Conservation (phyloP, 208 protist genomes). For the Leishmania major region DNA sequence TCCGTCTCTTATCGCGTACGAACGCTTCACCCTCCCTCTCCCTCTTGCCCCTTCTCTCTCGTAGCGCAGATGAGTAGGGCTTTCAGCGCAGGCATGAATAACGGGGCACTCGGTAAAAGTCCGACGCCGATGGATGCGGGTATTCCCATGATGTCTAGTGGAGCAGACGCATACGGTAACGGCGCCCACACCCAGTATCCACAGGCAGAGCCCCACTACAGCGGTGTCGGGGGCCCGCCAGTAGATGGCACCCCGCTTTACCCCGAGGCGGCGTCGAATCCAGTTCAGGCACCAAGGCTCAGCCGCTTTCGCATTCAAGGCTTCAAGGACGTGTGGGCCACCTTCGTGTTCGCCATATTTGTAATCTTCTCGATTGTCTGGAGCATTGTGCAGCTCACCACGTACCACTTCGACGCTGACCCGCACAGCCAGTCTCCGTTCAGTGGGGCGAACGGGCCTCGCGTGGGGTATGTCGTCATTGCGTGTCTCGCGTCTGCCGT, state of each 20-base stretch:
- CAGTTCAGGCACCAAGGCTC: slow-evolving; percentile 42
- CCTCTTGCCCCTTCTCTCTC: neutral
- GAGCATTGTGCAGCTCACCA: slow-evolving; percentile 55
- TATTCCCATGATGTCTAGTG: slow-evolving; percentile 6
- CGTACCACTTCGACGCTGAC: slow-evolving; percentile 30
- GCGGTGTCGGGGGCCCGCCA: slow-evolving; percentile 30
- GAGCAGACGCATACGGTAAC: slow-evolving; percentile 2
- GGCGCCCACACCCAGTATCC: slow-evolving; percentile 30
- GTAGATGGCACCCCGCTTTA: slow-evolving; percentile 70
- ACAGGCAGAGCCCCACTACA: slow-evolving; percentile 40
- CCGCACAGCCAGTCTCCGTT: neutral
- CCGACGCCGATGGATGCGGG: slow-evolving; percentile 9
- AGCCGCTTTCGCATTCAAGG: slow-evolving; percentile 65
- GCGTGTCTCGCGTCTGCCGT: slow-evolving; percentile 2
- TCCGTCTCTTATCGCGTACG: neutral
- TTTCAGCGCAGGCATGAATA: neutral
- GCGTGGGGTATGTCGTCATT: neutral
- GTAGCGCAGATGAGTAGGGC: neutral
- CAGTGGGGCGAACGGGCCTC: too few relatives aligned
- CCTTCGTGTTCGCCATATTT: slow-evolving; percentile 53
- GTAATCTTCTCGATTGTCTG: slow-evolving; percentile 57
- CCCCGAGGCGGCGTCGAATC: slow-evolving; percentile 24
- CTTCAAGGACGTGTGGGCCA: slow-evolving; percentile 81
- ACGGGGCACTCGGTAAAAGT: slow-evolving; percentile 7
- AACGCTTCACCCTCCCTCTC: neutral